Base-by-base conservation (phyloP, 176 grass and related monocot genomes). In the Oryza punctata region DNA sequence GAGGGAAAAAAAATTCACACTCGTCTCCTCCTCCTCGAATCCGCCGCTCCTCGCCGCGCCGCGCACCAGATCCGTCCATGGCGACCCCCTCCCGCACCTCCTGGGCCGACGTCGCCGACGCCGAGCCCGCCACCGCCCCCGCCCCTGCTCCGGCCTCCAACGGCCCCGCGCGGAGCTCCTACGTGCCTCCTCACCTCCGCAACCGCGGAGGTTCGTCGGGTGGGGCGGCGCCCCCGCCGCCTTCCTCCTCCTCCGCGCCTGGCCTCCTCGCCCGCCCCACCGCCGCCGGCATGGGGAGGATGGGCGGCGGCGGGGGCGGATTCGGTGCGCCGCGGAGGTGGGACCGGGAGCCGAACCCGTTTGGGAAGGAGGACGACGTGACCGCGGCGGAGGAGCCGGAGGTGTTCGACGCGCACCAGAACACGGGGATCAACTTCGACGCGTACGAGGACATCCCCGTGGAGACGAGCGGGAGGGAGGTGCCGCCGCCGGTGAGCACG, bases 161-260 rank as follows among this genome's bases (percentile, higher is more conserved):
- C 52, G 83, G 83, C 59, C 83, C 78, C 44, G 23, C 82, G 49
- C 90, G 91, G 52, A 72, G 84, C 61, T 84, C 90, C 50, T 93
- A 98, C 89, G 96, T 98, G n/a, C 96, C 96, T 11, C 96, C 96
- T 1, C 96, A 98, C 80, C 93, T 95, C 63, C 96, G 96, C 54
- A 91, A 88, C 41, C 91, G 89, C 37, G 33, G 33, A 6, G 33
- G 5, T 35, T 35, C 33, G 33, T 60, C 84, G 5, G 6, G 72
- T 26, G 29, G 54, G 0, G 9, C 85, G 0, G 15, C 77, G 10
- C 65, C 80, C 1, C 35, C 59, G 14, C 28, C 71, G 5, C 44
- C 78, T 27, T 47, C 45, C 0, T 65, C 81, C 11, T 32, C 30
- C 30, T 33, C 32, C 66, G 37, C 70, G 2, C 43, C 78, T 0